Evolutionary conservation across 2,329 filamentous ascomycete species (phyloP).

Genomic region (Blastomyces emzantsi): DNA sequence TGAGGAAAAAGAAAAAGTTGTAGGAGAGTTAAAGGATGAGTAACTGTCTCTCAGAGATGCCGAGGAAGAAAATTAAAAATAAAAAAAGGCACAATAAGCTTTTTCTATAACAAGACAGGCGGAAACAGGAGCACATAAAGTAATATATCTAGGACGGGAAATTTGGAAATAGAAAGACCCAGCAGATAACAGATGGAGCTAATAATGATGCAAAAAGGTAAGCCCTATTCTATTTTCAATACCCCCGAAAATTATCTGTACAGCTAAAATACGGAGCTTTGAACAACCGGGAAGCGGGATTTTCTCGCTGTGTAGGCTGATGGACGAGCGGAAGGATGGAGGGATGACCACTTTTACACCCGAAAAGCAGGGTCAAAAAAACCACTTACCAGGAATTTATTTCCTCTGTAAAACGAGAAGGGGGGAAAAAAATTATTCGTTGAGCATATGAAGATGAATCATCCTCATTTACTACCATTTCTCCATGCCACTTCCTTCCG

Average conservation of each 20-base stretch:
- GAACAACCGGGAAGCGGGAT: not conserved
- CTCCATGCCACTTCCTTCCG: too few relatives aligned
- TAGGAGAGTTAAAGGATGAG: not conserved
- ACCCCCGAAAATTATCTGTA: not conserved
- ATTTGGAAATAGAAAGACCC: not conserved
- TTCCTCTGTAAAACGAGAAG: not conserved
- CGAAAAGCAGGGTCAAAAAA: not conserved
- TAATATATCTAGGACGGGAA: not conserved
- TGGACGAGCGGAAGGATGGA: not conserved
- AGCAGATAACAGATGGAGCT: not conserved
- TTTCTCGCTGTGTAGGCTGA: not conserved
- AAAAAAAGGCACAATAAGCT: not conserved
- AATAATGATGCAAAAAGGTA: slow-evolving; percentile 4
- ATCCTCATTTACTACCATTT: not conserved
- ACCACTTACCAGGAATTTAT: not conserved
- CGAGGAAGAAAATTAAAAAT: not conserved
- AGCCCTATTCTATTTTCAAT: slow-evolving; percentile 1
- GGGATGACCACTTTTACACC: not conserved
- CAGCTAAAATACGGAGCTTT: not conserved
- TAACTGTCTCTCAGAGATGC: not conserved
- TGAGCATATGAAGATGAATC: slow-evolving; percentile 2
- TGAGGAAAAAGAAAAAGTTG: not conserved
- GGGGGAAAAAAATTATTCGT: not conserved
- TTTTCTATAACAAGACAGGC: not conserved
- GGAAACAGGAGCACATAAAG: not conserved